A percentile compares a stretch with the other conserved stretches of the same genome.
phyloP scores from a whole-genome alignment of 257 asterid species.

The Nicotiana attenuata region DNA sequence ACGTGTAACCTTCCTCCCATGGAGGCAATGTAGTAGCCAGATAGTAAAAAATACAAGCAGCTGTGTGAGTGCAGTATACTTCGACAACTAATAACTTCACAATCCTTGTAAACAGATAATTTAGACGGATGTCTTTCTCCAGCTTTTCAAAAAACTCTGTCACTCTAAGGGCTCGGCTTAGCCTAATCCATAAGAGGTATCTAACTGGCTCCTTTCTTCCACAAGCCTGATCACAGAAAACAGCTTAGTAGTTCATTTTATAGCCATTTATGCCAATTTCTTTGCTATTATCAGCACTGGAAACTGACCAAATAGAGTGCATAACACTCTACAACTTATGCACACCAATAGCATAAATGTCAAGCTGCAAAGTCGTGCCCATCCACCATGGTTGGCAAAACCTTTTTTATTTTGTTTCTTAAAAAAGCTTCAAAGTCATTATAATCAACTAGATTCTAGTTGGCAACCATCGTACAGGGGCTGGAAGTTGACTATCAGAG shows the following conservation, averaged over 20 bases:
- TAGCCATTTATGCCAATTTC: neutral
- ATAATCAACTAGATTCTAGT: neutral
- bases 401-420: no score
- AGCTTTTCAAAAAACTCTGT: slow-evolving; percentile 48
- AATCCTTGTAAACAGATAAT: slow-evolving; percentile 60
- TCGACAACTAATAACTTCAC: slow-evolving; percentile 66
- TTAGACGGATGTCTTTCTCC: slow-evolving; percentile 66
- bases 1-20: slow-evolving; percentile 56
- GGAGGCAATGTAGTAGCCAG: slow-evolving; percentile 78
- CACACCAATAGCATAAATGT: no score
- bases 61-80: slow-evolving; percentile 70
- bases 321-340: no score
- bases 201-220: slow-evolving; percentile 54
- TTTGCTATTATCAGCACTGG: neutral
- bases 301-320: neutral
- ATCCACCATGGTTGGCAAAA: no score
- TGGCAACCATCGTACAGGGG: neutral
- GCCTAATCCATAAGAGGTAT: slow-evolving; percentile 66
- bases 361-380: no score
- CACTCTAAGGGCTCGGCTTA: slow-evolving; percentile 59
- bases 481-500: neutral
- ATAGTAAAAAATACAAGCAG: slow-evolving; percentile 72
- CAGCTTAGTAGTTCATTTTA: neutral
- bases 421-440: neutral
- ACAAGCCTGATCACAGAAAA: slow-evolving; percentile 29